Evolutionary conservation across 805 yeast genomes (phyloP), one percentile per base, ranked within the genome.

Genomic region (Lipomyces spencermartinsiae): DNA sequence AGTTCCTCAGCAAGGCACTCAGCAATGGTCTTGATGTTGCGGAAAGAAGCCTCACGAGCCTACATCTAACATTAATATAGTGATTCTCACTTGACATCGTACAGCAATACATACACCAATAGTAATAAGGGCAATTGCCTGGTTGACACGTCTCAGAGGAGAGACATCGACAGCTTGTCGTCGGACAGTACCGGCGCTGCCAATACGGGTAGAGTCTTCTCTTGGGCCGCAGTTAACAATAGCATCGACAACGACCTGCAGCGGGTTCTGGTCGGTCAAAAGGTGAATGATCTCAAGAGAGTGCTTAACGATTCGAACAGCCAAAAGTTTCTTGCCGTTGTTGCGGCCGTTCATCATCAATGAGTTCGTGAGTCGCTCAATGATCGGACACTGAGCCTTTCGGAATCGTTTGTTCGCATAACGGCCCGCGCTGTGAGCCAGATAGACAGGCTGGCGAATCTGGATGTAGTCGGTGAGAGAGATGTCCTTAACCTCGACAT

Each of bases 131-230:
- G 99, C 87, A 81, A 95, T 88, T 80, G 99, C 96, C 87, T 95
- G 98, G 97, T 95, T 95, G 79, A 95, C 98, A 89, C 99, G 94
- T 91, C 99, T 93, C 84, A 95, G 89, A 82, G 99, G 99, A 81
- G 99, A 93, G 76, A 95, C 99, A 92, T 95, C 99, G 83, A 95
- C 99, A 78, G 99, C 99, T 88, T 96, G 99, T 90, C 99, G 93
- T 91, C 99, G 95, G 80, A 96, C 99, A 82, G 98, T 92, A 91
- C 99, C 99, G 81, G 98, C 93, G 82, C 98, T 93, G 87, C 99
- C 99, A 80, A 96, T 94, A 92, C 99, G 93, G 89, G 99, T 95
- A 82, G 98, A 92, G 86, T 95, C 99, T 89, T 95, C 99, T 89
- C 99, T 93, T 85, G 99, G 97, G 85, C 99, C 99, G 77, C 98